Base-by-base conservation (phyloP, 352 stramenopile genomes). In the Phytophthora niederhauseri region DNA sequence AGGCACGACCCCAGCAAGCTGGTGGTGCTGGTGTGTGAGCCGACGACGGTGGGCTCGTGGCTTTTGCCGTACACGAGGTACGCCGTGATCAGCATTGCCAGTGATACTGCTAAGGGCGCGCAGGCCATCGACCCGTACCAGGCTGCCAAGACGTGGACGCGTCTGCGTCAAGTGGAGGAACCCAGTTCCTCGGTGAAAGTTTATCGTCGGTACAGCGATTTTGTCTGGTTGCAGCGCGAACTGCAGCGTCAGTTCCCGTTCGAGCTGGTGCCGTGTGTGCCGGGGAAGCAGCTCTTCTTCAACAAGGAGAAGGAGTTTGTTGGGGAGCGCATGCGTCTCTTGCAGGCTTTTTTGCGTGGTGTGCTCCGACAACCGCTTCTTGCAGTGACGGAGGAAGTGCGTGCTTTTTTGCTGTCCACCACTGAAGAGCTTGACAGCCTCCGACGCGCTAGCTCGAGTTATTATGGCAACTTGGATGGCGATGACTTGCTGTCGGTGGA, bases 221-320 rank as follows among this genome's bases (percentile, higher is more conserved):
- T 95, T 81, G 74, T 94, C 53, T 95, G 87, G 87, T 76, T 95
- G 38, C 84, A 93, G 59, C 72, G 77, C 15, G 81, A 91, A 56
- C 62, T 95, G 11, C 73, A 80, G 45, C 80, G 78, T 45, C 70
- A 82, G n/a, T 94, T 90, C 48, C 87, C 87, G 19, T 91, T 89
- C 52, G 78, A 92, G 24, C 70, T 95, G 31, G 84, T 95, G 12
- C 87, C 87, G 20, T 89, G 77, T 17, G 73, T 95, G 19, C 87
- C 87, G 0, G 85, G 75, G 6, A 95, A 95, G 53, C 85, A 93
- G 41, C 51, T 94, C 15, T 91, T 94, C 31, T 89, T 94, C 64
- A 94, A 94, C 76, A 92, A 92, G 45, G 82, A 91, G 59, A 90
- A 88, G 58, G 87, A 95, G 62, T 95, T 95, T 82, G 87, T 95